phyloP scores from a whole-genome alignment of 2,329 filamentous ascomycete species.

The Verticillium zaregamsianum region DNA sequence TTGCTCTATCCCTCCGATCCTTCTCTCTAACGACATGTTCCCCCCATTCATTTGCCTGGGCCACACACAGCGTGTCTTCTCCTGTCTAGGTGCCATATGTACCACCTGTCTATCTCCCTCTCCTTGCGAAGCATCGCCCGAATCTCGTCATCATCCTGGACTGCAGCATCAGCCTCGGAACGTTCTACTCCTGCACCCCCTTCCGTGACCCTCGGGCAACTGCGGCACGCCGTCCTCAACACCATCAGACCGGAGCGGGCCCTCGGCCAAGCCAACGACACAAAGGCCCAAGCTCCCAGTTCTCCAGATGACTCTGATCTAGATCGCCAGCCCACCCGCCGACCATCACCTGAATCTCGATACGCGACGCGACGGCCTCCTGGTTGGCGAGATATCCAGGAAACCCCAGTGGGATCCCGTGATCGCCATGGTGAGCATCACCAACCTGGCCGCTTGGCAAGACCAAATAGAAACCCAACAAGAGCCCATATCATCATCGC shows the following conservation, averaged over 20 bases:
- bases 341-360: not conserved
- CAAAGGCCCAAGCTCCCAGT: not conserved
- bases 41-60: not conserved
- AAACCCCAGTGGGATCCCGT: not conserved
- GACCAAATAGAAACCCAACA: not conserved
- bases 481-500: not conserved
- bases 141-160: not conserved
- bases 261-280: not conserved
- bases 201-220: not conserved
- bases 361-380: not conserved
- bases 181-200: too few species aligned
- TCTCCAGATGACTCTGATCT: not conserved
- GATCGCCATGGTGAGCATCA: not conserved
- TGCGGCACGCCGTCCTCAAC: not conserved
- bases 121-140: not conserved
- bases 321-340: not conserved
- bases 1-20: not conserved
- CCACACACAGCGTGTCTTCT: not conserved
- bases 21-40: not conserved
- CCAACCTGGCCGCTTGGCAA: not conserved
- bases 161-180: not conserved
- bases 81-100: not conserved
- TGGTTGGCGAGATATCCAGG: not conserved
- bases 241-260: not conserved
- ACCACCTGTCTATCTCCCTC: too few species aligned